Evolutionary conservation across 169 alveolate genomes (phyloP).

Genomic region (Cryptosporidium xiaoi): DNA sequence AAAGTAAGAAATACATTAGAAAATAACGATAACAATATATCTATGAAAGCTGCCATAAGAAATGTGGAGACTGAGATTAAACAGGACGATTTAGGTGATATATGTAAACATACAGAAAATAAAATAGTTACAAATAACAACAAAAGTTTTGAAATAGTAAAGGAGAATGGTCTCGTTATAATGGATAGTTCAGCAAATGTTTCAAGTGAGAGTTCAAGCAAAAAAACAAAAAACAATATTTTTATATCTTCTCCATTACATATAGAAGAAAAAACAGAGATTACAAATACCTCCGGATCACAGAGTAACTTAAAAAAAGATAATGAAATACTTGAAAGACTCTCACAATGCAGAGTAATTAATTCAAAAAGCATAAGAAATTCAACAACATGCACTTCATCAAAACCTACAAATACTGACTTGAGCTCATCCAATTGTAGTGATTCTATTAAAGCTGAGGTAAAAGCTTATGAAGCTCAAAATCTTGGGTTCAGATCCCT

Average conservation of each 20-base stretch:
- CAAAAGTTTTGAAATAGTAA: no score
- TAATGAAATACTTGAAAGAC: conserved; percentile 46
- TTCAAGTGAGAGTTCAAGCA: neutral
- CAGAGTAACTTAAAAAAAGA: neutral
- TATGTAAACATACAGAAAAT: no score
- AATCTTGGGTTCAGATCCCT: conserved; percentile 63
- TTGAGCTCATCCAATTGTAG: neutral
- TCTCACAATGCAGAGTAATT: conserved; percentile 71
- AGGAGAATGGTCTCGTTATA: neutral
- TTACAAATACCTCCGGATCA: no score
- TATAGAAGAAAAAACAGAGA: no score
- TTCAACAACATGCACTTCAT: neutral
- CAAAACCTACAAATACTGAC: neutral
- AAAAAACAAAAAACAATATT: neutral
- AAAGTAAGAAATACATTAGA: no score
- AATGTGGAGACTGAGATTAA: no score
- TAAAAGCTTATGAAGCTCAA: neutral
- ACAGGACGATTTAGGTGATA: no score
- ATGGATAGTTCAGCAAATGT: neutral
- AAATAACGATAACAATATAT: no score
- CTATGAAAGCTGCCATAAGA: no score
- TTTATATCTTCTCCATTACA: no score
- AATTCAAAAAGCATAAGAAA: conserved; percentile 41
- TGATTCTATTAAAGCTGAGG: neutral
- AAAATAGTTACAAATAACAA: no score